Evolutionary conservation across 75 land plant species (phyloP), one percentile per base, ranked within the genome.

Genomic region (Gnetum montanum): DNA sequence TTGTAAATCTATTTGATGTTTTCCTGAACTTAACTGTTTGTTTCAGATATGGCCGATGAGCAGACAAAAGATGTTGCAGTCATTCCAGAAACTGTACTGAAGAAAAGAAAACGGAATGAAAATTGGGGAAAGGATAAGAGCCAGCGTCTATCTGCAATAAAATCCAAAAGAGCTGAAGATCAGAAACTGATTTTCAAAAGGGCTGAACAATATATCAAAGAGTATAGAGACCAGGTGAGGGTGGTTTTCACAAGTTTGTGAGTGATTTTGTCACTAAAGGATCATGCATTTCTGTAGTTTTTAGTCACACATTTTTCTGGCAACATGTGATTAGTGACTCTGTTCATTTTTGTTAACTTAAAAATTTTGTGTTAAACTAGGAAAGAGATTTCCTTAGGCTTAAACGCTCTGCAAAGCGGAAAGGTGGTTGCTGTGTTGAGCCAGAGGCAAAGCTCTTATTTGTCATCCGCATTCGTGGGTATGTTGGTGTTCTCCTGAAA

Each of bases 401-500:
- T 34, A 52, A 52, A 15, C 19, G 23, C 19, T 12, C 30, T 15
- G 36, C 55, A 16, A 52, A 52, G 6, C 30, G 79, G 58, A 83
- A 74, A 49, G 91, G 87, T 0, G 87, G 91, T 0, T 86, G 79
- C 49, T 83, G 81, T 69, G 86, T 85, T 15, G 62, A 65, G 40
- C 78, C 90, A 1, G 90, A 88, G 47, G 77, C 90, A 4, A 88
- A 85, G 66, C 74, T 88, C 4, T 19, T 88, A 52, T 85, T 85
- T 51, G 74, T 89, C 27, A 64, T 85, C 40, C 68, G 90, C 0
- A 89, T 89, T 25, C 61, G 86, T 0, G 95, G 86, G 90, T 79
- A 67, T 43, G 60, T 0, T 20, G 35, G 4, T 4, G 35, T 16
- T 28, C 10, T 61, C 15, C 13, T 27, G 15, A 15, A 27, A 49